Conservation (phyloP, 192 early-diverging fungal species). For the Backusella sp. region DNA sequence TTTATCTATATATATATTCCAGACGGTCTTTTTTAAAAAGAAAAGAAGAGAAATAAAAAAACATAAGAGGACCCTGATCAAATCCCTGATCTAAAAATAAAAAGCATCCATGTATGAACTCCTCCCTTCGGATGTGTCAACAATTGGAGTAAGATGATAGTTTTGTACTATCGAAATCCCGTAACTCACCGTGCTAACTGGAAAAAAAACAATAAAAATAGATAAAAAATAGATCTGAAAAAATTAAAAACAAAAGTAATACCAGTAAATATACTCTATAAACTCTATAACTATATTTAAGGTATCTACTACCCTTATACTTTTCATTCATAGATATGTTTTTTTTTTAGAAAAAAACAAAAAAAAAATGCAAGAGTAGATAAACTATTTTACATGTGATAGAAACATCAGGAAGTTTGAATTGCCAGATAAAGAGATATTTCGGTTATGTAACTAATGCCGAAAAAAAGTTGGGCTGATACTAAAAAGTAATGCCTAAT, state of each 20-base stretch:
- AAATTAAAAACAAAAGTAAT: neutral
- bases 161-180: neutral
- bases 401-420: neutral
- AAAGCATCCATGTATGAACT: neutral
- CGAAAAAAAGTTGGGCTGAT: neutral
- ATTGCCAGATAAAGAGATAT: neutral
- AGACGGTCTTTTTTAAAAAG: neutral
- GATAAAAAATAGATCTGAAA: neutral
- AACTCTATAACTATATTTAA: too few species aligned
- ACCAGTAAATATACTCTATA: too few species aligned
- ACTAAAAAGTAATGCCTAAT: neutral
- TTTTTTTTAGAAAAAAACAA: too few species aligned
- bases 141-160: neutral
- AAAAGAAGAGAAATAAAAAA: neutral
- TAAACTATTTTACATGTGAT: neutral
- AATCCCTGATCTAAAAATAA: neutral
- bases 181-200: conserved; percentile 1
- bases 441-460: neutral
- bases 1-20: neutral
- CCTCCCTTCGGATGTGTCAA: conserved; percentile 3
- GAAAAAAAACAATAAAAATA: neutral
- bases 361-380: neutral
- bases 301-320: too few species aligned
- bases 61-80: neutral
- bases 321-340: too few species aligned